phyloP scores from a whole-genome alignment of 2,329 filamentous ascomycete genomes.

The Hymenotorrendiella dingleyae region DNA sequence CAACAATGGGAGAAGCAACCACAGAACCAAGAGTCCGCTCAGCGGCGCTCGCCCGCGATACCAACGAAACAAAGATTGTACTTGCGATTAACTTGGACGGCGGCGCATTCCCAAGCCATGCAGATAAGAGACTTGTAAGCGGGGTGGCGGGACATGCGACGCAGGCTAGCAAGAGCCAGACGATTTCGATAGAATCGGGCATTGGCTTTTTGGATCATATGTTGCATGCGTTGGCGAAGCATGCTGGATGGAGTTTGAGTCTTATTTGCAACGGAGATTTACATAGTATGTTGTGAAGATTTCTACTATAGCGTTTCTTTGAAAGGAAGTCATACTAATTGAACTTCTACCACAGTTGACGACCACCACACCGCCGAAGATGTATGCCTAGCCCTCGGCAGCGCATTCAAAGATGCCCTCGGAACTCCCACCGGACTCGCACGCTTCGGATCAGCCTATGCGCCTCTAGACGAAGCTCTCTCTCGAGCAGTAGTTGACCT shows the following conservation, averaged over 20 bases:
- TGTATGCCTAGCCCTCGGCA: constrained; percentile 83
- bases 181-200: constrained; percentile 82
- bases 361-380: constrained; percentile 99
- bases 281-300: constrained; percentile 69
- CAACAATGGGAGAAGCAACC: constrained; percentile 16
- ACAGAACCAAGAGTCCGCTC: constrained; percentile 45
- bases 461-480: constrained; percentile 90
- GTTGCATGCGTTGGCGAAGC: constrained; percentile 94
- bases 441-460: constrained; percentile 87
- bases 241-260: constrained; percentile 86
- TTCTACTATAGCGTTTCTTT: no score
- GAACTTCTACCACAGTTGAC: constrained; percentile 57
- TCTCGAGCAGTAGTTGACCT: constrained; percentile 92
- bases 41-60: constrained; percentile 77
- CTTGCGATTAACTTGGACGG: constrained; percentile 91
- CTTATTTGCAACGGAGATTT: constrained; percentile 82
- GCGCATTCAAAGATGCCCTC: constrained; percentile 76
- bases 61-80: constrained; percentile 97
- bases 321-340: background rate
- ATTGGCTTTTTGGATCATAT: constrained; percentile 99
- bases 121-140: constrained; percentile 48
- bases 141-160: constrained; percentile 65
- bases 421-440: constrained; percentile 74
- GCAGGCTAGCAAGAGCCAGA: constrained; percentile 77
- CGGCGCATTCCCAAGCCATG: constrained; percentile 65